These are phyloP conservation scores for Spathaspora hagerdaliae DNA, from an alignment of 805 yeast genomes.

Conservation along the genomic window DNA sequence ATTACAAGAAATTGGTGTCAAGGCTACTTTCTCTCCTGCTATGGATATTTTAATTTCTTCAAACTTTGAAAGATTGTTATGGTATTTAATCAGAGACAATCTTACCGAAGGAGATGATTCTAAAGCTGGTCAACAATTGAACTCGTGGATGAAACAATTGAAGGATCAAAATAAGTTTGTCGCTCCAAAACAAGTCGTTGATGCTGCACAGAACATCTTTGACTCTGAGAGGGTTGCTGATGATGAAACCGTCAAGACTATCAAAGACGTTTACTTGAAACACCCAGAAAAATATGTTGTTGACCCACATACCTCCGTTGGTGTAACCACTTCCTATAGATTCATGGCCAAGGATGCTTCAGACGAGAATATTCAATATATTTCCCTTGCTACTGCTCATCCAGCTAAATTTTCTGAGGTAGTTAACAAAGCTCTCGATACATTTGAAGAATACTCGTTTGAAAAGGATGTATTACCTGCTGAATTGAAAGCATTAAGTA, in stretches of 20 bases:
- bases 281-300: constrained; percentile 67
- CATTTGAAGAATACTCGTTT: constrained; percentile 72
- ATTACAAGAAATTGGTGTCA: constrained; percentile 51
- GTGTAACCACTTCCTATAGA: constrained; percentile 73
- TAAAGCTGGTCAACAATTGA: constrained; percentile 71
- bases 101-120: constrained; percentile 46
- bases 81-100: constrained; percentile 85
- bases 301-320: constrained; percentile 97
- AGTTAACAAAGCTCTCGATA: constrained; percentile 72
- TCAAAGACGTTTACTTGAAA: constrained; percentile 62
- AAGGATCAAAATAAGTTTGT: constrained; percentile 71
- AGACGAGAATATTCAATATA: constrained; percentile 41
- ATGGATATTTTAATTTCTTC: constrained; percentile 97
- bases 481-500: constrained; percentile 70
- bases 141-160: constrained; percentile 74
- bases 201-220: constrained; percentile 65
- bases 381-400: constrained; percentile 94
- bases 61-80: constrained; percentile 91
- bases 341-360: constrained; percentile 41
- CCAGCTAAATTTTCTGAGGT: constrained; percentile 99
- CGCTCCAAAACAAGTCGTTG: constrained; percentile 62
- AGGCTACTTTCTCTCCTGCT: constrained; percentile 93
- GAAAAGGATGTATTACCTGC: constrained; percentile 86
- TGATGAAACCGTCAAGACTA: constrained; percentile 73
- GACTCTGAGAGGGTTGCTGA: constrained; percentile 79